These are phyloP conservation scores for Paramecium octaurelia DNA, from an alignment of 73 alveolate species.

Conservation along the genomic window DNA sequence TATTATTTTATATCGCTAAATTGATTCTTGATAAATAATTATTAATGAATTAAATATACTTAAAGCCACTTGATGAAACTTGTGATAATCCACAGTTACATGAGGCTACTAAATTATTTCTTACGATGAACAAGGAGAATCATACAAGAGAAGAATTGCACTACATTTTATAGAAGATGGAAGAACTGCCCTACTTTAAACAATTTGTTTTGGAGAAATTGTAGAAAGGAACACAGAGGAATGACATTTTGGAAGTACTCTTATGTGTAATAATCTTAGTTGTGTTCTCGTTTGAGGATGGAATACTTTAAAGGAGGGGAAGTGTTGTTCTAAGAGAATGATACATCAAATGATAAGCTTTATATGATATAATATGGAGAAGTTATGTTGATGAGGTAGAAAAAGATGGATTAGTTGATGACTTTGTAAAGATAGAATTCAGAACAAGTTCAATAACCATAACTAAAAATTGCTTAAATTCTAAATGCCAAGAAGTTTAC, in stretches of 20 bases:
- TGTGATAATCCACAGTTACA: conserved; percentile 6
- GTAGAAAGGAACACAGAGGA: neutral
- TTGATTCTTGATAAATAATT: neutral
- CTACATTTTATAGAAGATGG: neutral
- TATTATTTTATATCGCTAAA: neutral
- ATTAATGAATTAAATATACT: neutral
- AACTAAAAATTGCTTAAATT: neutral
- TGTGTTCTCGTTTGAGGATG: conserved; percentile 34
- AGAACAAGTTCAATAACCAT: neutral
- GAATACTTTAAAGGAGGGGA: conserved; percentile 54
- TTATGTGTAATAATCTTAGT: neutral
- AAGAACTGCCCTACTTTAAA: conserved; percentile 5
- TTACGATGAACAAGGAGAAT: neutral
- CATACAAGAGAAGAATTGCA: conserved; percentile 2
- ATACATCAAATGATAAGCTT: conserved; percentile 41
- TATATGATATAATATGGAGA: conserved; percentile 28
- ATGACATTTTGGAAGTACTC: neutral
- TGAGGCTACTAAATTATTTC: neutral
- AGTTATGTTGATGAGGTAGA: conserved; percentile 3
- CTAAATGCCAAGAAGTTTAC: neutral
- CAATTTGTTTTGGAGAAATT: neutral
- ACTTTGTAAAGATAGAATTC: neutral
- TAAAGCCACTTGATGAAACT: conserved; percentile 18
- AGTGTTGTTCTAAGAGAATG: conserved; percentile 27
- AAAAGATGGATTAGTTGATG: conserved; percentile 8